Evolutionary conservation across 108 stramenopile genomes (phyloP).

Genomic region (Nitzschia inconspicua): DNA sequence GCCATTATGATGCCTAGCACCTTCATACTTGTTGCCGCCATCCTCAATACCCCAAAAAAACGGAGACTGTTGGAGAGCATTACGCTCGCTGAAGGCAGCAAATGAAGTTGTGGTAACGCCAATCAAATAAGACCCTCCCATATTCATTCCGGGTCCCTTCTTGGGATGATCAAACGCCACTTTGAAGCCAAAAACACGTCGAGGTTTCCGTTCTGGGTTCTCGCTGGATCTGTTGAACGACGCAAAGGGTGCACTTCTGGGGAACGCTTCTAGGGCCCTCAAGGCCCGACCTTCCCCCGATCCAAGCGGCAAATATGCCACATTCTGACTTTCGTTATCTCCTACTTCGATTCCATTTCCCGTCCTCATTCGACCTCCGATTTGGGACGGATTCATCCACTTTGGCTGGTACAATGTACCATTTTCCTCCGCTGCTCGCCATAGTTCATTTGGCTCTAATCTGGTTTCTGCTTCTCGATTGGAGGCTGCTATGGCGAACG

Average conservation of each 20-base stretch:
- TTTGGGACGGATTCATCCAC: conserved; percentile 29
- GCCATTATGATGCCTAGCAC: conserved; percentile 7
- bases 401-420: conserved; percentile 26
- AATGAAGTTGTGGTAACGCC: conserved; percentile 47
- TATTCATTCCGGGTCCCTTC: conserved; percentile 14
- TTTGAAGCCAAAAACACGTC: conserved; percentile 33
- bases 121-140: conserved; percentile 50
- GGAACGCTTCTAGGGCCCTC: conserved; percentile 22
- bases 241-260: conserved; percentile 11
- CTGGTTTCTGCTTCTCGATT: neutral
- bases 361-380: conserved; percentile 10
- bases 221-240: neutral
- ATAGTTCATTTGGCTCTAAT: conserved; percentile 23
- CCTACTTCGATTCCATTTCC: conserved; percentile 30
- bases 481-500: conserved; percentile 1
- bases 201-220: conserved; percentile 1
- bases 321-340: conserved; percentile 7
- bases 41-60: conserved; percentile 56
- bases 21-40: conserved; percentile 41
- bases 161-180: conserved; percentile 40
- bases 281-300: conserved; percentile 35
- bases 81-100: conserved; percentile 33
- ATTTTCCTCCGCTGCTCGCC: conserved; percentile 26
- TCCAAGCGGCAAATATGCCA: conserved; percentile 31
- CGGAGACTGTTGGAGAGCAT: conserved; percentile 41